Evolutionary conservation across 257 asterid genomes (phyloP).

Genomic region (Solanum tarapatanum): DNA sequence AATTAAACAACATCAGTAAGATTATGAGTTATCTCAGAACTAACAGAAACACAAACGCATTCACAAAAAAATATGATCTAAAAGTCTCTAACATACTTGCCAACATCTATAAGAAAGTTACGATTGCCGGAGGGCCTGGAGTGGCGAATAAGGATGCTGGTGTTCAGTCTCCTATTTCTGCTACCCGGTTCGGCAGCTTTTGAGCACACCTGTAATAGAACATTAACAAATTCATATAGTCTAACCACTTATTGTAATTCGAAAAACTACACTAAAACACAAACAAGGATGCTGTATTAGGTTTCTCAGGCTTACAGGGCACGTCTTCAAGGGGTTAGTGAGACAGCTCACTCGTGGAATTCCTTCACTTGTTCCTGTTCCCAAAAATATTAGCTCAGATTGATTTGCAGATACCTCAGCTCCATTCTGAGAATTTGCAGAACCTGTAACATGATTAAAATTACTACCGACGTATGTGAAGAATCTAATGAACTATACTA

Average conservation of each 20-base stretch:
- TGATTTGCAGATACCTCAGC: conserved; percentile 21
- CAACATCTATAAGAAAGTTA: conserved; percentile 90
- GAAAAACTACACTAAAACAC: not conserved
- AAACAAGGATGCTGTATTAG: not conserved
- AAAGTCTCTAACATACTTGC: conserved; percentile 58
- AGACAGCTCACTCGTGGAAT: conserved; percentile 99
- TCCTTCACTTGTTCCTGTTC: conserved; percentile 99
- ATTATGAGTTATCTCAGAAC: not conserved
- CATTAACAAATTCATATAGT: not conserved
- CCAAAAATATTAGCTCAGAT: conserved; percentile 72
- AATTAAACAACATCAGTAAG: not conserved
- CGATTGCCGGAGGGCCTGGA: conserved; percentile 42
- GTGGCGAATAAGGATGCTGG: conserved; percentile 75
- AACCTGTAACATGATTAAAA: conserved; percentile 25
- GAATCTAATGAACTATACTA: not conserved
- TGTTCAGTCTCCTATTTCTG: conserved; percentile 83
- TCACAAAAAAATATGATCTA: not conserved
- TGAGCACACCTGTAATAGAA: conserved; percentile 55
- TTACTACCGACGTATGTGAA: not conserved
- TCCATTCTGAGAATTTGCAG: conserved; percentile 21
- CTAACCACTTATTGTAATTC: not conserved
- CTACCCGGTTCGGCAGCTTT: conserved; percentile 73
- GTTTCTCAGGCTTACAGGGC: conserved; percentile 42
- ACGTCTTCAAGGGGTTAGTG: conserved; percentile 55
- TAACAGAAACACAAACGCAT: not conserved